phyloP scores from a whole-genome alignment of 1,284 basidiomycete species.

The Pholiota adiposa region DNA sequence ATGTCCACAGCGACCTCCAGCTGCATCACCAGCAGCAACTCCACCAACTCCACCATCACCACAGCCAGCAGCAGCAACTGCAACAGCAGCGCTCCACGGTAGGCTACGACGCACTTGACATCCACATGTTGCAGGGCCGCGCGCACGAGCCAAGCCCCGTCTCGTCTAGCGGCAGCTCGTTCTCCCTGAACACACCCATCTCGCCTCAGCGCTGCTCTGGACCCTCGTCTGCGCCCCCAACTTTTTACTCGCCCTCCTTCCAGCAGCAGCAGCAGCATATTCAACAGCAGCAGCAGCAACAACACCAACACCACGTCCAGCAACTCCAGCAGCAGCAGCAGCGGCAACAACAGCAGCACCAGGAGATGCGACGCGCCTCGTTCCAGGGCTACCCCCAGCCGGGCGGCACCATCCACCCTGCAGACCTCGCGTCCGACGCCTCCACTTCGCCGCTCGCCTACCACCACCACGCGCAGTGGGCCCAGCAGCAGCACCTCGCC shows the following conservation, averaged over 20 bases:
- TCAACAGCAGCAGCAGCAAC: conserved; percentile 14
- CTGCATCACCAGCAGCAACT: conserved; percentile 6
- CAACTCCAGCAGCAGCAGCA: conserved; percentile 20
- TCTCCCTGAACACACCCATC: conserved; percentile 7
- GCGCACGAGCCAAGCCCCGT: conserved; percentile 9
- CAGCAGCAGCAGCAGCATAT: conserved; percentile 20
- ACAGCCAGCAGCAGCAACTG: not conserved
- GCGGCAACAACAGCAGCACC: conserved; percentile 7
- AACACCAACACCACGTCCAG: conserved; percentile 12
- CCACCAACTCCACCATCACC: not conserved
- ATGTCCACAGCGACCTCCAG: conserved; percentile 13
- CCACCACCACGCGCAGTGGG: not conserved
- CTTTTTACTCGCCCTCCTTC: conserved; percentile 17
- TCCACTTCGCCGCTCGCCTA: conserved; percentile 11
- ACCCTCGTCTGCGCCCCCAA: not conserved
- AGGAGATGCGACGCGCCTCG: not conserved
- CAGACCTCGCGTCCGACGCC: conserved; percentile 24
- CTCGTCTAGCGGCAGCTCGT: conserved; percentile 6
- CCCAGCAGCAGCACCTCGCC: conserved; percentile 2
- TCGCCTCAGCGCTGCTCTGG: conserved; percentile 1
- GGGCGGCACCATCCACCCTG: conserved; percentile 21
- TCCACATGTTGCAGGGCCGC: conserved; percentile 10
- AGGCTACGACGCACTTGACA: conserved; percentile 8
- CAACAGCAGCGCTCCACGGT: conserved; percentile 2
- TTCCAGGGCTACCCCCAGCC: conserved; percentile 11